Evolutionary conservation across 2,329 filamentous ascomycete genomes (phyloP), one percentile per base, ranked within the genome.

Genomic region (Rachicladosporium sp.): DNA sequence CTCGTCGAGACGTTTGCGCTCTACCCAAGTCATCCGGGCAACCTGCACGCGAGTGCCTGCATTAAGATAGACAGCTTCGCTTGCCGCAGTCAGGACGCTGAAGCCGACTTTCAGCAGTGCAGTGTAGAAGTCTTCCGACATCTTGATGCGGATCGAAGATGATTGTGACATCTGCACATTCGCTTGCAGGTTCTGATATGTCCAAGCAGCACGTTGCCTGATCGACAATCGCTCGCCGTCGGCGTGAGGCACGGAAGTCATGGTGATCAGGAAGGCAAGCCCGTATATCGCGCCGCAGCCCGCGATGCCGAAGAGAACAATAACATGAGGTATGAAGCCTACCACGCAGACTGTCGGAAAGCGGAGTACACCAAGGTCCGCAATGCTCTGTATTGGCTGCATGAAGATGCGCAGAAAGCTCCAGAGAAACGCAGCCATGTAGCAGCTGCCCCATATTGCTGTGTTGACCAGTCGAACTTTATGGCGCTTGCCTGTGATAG

Each of bases 321-420:
- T 67, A n/a, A 96, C 70, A 59, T 96, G 89, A 1, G 91, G 91
- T 29, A 96, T 82, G 57, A 96, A 95, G 1, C 89, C 86, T 23
- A 96, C 82, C 43, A 96, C 87, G 53, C 85, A 95, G 31, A 96
- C 87, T 0, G 88, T 95, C 3, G 91, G 91, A 48, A 93, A 95
- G 44, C 85, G 76, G 32, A 95, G 68, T 8, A 94, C 69, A 3
- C 84, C 81, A 4, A 77, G 60, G 43, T 83, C 75, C 27, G 80
- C 74, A 10, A 76, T 53, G 4, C 74, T 75, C 44, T 58, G 52
- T 75, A 80, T 38, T 49, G 62, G 47, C 63, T 63, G 39, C 41
- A 53, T 41, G 38, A 59, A 48, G 8, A 61, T 47, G 39, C 58
- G 60, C 29, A 76, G 55, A 29, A 85, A 76, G 46, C 84, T 88